Base-by-base conservation (phyloP, 345 rosid genomes). In the Citrus mangshanensis region DNA sequence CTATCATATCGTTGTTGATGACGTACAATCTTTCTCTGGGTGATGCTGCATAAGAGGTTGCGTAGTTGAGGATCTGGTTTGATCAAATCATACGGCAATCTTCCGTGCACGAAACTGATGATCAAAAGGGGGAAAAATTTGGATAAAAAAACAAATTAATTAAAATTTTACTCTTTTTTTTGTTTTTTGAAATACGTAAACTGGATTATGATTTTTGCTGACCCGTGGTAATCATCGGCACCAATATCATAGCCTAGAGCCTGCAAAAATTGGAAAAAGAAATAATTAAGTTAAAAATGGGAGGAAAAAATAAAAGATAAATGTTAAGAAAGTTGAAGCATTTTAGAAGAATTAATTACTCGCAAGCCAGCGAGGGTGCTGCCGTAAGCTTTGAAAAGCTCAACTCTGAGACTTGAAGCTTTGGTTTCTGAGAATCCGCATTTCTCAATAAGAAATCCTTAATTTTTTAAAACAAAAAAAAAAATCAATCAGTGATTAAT, bases 281-380 rank as follows among this genome's bases (percentile, higher is more conserved):
- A 19, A 25, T n/a, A 35, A 58, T 38, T 19, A 25, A 14, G 10
- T 6, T 38, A 37, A 62, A 34, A 27, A 60, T 14, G 3, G 3
- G 62, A 34, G 8, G 37, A 6, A 35, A 35, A 34, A n/a, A 56
- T 7, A 27, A 18, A 1, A 12, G 2, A 19, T 2, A 0, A 1
- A 24, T 3, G 2, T 14, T 10, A 3, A 59, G 32, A 75, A 75
- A 25, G 37, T 25, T 27, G 68, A 34, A 21, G 37, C 25, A 24
- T 34, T 40, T 25, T 30, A 3, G 49, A 66, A 40, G 4, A 78
- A 69, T 81, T 91, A 78, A 69, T 81, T 91, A 95, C 98, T 66
- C 98, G 88, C 60, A 95, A 83, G 76, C 99, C 99, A 78, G 97
- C 97, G 3, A 95, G 98, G 60, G 99, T 88, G 86, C 99, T 93